Percentiles rank a stretch among this genome's conserved stretches.
These are phyloP conservation scores for Phycomyces blakesleeanus DNA, from an alignment of 192 early-diverging fungal species.

Conservation along the genomic window DNA sequence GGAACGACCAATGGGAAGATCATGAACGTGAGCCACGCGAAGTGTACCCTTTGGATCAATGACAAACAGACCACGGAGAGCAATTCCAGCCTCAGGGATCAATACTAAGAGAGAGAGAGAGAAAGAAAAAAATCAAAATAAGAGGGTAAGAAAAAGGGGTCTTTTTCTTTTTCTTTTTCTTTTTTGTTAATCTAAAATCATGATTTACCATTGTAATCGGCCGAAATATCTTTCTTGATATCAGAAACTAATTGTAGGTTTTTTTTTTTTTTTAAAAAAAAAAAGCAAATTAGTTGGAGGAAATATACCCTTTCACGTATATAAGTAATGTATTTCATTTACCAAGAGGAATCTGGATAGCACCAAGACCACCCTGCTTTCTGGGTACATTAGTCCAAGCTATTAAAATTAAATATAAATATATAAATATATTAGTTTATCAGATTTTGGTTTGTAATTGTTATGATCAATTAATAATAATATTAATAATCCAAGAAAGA, in stretches of 20 bases:
- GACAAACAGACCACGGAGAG: constrained; percentile 62
- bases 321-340: too few relatives aligned
- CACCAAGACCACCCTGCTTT: constrained; percentile 89
- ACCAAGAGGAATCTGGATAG: constrained; percentile 76
- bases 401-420: too few relatives aligned
- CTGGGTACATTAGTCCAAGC: constrained; percentile 83
- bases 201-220: constrained; percentile 68
- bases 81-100: constrained; percentile 71
- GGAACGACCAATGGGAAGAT: constrained; percentile 56
- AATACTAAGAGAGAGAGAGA: constrained; percentile 44
- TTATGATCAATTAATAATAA: too few relatives aligned
- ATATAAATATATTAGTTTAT: too few relatives aligned
- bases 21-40: constrained; percentile 57
- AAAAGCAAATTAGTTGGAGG: too few relatives aligned
- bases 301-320: too few relatives aligned
- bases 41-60: constrained; percentile 60
- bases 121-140: too few relatives aligned
- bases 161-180: not conserved
- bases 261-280: too few relatives aligned
- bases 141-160: too few relatives aligned
- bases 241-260: too few relatives aligned
- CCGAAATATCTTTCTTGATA: constrained; percentile 77
- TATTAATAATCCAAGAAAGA: too few relatives aligned
- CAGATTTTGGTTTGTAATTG: too few relatives aligned
- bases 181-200: not conserved